Evolutionary conservation across 2,329 filamentous ascomycete genomes (phyloP), one percentile per base, ranked within the genome.

Genomic region (Sphaerostilbella broomeana): DNA sequence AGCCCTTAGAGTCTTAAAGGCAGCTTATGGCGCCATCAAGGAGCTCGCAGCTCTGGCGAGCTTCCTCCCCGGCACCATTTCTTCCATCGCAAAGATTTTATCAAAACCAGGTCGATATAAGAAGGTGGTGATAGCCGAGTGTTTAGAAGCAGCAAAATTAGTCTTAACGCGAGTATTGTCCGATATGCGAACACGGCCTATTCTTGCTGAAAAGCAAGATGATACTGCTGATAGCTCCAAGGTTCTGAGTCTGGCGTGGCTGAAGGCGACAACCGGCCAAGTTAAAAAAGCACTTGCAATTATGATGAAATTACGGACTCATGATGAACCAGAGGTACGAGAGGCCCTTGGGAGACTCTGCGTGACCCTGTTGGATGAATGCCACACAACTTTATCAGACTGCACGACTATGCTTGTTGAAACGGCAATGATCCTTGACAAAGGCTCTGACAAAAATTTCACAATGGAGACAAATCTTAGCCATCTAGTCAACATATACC

Each of bases 21-120:
- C 75, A 1, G 64, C 92, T 6, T 76, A 79, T 47, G 54, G 59
- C 6, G 75, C 78, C 16, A 70, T 95, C 29, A 78, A 73, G 37
- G 83, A 92, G 51, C 75, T 74, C 32, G 74, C 84, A n/a, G 78
- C 85, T 3, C 67, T 94, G 40, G 86, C 87, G 8, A 89, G 77
- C 45, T 92, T 98, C 53, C 70, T 97, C 28, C 92, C 94, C 0
- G 87, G 89, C 8, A 86, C 86, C 0, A 77, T 95, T 0, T 97
- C 92, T 3, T 78, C 80, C 1, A 65, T 98, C 17, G 81, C 84
- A 2, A 89, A 83, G 52, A 67, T 87, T 1, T 64, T 94, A 35
- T 81, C 84, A 4, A 78, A 79, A 1, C 84, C 81, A 1, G 76
- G 74, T 27, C 71, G 73, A 9, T 64, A 69, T 30, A 77, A 73